A percentile compares a stretch with the other conserved stretches of the same genome.
Conservation (phyloP, 139 green algal genomes). For the Zygnema cylindricum region DNA sequence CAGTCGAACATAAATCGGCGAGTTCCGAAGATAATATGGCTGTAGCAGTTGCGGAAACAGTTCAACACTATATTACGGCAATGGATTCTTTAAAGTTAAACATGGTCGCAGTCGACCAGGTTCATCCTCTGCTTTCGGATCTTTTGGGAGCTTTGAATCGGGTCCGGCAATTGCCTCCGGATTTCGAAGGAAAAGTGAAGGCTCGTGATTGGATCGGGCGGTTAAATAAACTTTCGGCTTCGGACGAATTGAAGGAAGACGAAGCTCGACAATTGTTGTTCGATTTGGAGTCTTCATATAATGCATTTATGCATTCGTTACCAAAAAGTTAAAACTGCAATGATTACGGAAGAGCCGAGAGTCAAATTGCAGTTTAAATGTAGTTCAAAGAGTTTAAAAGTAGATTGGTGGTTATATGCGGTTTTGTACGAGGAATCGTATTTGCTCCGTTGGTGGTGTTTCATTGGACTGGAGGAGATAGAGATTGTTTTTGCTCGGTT, state of each 20-base stretch:
- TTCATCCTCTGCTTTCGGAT: conserved; percentile 86
- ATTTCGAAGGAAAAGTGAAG: conserved; percentile 81
- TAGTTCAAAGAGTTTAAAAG: too few species aligned
- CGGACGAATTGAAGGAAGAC: conserved; percentile 80
- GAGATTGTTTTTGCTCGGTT: too few species aligned
- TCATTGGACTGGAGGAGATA: too few species aligned
- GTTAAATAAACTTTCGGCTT: conserved; percentile 83
- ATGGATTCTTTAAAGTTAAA: conserved; percentile 93
- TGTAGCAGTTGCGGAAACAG: conserved; percentile 78
- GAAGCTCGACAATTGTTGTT: conserved; percentile 89
- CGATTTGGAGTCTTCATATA: conserved; percentile 87
- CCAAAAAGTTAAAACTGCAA: too few species aligned
- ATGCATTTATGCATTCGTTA: conserved; percentile 72
- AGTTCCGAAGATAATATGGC: conserved; percentile 53
- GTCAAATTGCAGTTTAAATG: too few species aligned
- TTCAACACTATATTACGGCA: conserved; percentile 93
- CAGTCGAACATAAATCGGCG: conserved; percentile 74
- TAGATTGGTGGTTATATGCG: too few species aligned
- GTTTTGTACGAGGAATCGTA: too few species aligned
- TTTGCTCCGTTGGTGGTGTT: too few species aligned
- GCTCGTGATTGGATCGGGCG: conserved; percentile 74
- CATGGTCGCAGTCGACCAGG: conserved; percentile 88
- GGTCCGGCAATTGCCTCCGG: conserved; percentile 74
- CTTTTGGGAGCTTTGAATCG: conserved; percentile 79
- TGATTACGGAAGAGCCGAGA: too few species aligned